Conservation (phyloP, 768 basidiomycete species). For the Xerocomellus intermedius region DNA sequence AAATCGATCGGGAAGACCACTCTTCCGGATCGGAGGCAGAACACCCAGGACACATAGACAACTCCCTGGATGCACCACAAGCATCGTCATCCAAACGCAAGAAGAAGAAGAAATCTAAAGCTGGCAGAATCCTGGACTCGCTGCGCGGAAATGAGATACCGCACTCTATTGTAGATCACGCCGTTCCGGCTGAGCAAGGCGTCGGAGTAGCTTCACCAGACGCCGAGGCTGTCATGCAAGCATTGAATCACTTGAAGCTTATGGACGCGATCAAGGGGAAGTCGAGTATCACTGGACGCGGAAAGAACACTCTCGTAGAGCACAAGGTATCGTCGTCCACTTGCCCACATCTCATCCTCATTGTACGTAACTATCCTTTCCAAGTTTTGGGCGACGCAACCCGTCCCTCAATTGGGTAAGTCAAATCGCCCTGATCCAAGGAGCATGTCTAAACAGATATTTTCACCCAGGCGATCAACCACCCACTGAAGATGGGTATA, state of each 20-base stretch:
- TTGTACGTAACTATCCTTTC: conserved; percentile 5
- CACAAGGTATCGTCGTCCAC: conserved; percentile 65
- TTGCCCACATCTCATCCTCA: conserved; percentile 1
- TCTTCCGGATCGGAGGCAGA: conserved; percentile 34
- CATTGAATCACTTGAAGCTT: conserved; percentile 75
- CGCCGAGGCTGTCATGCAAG: conserved; percentile 63
- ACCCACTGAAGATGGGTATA: conserved; percentile 77
- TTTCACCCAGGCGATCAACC: conserved; percentile 53
- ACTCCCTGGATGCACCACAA: conserved; percentile 16
- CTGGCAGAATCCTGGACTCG: conserved; percentile 48
- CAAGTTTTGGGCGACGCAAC: conserved; percentile 97
- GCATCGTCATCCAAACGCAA: conserved; percentile 57
- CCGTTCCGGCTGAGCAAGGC: conserved; percentile 59
- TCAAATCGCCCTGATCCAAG: background rate
- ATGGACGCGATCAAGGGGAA: conserved; percentile 87
- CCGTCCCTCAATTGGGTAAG: conserved; percentile 85
- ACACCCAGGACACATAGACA: conserved; percentile 13
- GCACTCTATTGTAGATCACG: conserved; percentile 61
- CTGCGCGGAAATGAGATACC: conserved; percentile 53
- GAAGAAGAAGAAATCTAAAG: conserved; percentile 89
- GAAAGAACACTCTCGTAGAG: conserved; percentile 78
- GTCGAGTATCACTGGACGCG: conserved; percentile 68
- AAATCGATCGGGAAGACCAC: conserved; percentile 35
- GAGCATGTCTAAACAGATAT: background rate
- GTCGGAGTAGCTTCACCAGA: conserved; percentile 45